Conservation (phyloP, 768 basidiomycete species). For the Mrakia gelida region DNA sequence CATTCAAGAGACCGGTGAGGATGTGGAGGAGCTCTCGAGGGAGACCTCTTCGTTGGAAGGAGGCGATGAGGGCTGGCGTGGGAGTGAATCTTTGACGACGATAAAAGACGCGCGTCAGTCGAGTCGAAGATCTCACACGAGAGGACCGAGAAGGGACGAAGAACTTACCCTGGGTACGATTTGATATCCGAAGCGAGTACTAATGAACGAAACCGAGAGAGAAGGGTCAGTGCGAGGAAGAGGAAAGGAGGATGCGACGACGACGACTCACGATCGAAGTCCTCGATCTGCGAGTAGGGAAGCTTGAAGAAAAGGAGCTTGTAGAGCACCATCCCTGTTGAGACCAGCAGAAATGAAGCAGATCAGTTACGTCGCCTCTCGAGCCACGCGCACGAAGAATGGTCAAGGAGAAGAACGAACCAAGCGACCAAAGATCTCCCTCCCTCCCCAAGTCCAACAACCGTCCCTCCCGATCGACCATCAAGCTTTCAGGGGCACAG, state of each 20-base stretch:
- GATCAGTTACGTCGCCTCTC: too few relatives aligned
- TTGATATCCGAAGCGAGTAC: slow-evolving; percentile 68
- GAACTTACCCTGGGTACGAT: slow-evolving; percentile 64
- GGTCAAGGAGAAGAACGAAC: slow-evolving; percentile 41
- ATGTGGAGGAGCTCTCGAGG: slow-evolving; percentile 67
- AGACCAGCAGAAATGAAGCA: not conserved
- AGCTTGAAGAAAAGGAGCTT: slow-evolving; percentile 86
- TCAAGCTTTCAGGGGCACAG: slow-evolving; percentile 77
- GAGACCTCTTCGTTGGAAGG: slow-evolving; percentile 67
- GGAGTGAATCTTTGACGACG: slow-evolving; percentile 51
- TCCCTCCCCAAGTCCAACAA: slow-evolving; percentile 75
- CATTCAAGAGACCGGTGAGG: slow-evolving; percentile 65
- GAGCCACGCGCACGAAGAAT: not conserved
- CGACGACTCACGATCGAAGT: slow-evolving; percentile 50
- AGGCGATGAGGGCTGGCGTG: slow-evolving; percentile 51
- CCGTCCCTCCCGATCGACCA: slow-evolving; percentile 59
- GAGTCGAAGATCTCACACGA: not conserved
- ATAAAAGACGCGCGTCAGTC: not conserved
- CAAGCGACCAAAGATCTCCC: slow-evolving; percentile 94
- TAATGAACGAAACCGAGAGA: not conserved
- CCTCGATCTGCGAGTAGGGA: slow-evolving; percentile 70
- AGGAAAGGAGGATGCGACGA: not conserved
- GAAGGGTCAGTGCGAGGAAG: not conserved
- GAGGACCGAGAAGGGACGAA: not conserved
- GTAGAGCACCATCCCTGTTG: slow-evolving; percentile 72